These are phyloP conservation scores for Metschnikowia reukaufii DNA, from an alignment of 805 yeast species.

Conservation along the genomic window DNA sequence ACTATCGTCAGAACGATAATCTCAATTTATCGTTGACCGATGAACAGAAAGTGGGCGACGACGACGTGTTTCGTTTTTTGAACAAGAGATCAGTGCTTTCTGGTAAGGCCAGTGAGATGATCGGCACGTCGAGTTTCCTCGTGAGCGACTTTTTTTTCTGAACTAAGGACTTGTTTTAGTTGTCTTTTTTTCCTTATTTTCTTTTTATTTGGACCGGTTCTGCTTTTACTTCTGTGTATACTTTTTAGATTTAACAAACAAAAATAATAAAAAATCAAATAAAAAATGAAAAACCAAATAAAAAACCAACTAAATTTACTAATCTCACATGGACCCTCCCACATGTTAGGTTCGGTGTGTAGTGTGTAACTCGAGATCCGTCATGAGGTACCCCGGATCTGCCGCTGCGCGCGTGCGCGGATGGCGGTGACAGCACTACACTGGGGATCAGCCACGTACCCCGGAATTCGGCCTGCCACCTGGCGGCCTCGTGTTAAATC, in stretches of 20 bases:
- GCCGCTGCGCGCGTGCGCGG: not conserved
- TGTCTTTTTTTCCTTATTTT: conserved; percentile 1
- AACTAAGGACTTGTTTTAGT: not conserved
- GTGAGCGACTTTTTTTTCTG: conserved; percentile 45
- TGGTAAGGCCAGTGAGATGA: conserved; percentile 47
- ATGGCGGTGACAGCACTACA: no score
- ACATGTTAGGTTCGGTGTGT: no score
- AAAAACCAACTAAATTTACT: not conserved
- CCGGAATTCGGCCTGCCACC: not conserved
- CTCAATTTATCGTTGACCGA: conserved; percentile 33
- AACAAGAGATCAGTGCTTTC: conserved; percentile 37
- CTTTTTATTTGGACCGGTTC: conserved; percentile 4
- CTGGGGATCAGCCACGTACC: not conserved
- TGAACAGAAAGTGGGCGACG: conserved; percentile 2
- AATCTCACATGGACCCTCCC: no score
- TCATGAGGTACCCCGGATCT: conserved; percentile 10
- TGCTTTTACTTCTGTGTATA: conserved; percentile 8
- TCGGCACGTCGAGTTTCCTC: conserved; percentile 41
- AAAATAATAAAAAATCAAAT: not conserved
- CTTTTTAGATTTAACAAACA: conserved; percentile 2
- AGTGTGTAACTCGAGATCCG: no score
- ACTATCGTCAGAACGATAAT: conserved; percentile 38
- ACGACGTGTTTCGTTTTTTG: conserved; percentile 34
- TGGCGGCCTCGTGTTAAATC: not conserved
- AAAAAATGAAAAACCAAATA: not conserved